Conservation (phyloP, 306 rosid genomes). For the Cucumis hystrix region DNA sequence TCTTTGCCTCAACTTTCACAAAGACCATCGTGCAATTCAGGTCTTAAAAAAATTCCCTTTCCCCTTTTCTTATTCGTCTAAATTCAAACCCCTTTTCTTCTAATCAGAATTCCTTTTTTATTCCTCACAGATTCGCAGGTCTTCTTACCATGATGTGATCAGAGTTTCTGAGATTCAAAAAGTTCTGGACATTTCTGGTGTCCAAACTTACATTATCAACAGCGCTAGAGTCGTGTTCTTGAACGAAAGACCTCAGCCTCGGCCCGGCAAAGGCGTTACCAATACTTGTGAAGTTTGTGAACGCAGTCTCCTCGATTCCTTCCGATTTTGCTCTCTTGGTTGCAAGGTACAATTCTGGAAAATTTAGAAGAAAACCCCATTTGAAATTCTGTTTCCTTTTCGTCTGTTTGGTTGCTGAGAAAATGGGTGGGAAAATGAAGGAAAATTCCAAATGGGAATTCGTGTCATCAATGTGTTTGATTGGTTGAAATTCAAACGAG, state of each 20-base stretch:
- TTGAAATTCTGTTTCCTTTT: too few species aligned
- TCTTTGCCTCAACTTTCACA: conserved; percentile 67
- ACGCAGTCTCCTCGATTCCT: conserved; percentile 92
- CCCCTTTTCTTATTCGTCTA: background rate
- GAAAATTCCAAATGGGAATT: background rate
- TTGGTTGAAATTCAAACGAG: background rate
- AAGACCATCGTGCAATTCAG: conserved; percentile 86
- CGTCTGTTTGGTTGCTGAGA: conserved; percentile 2
- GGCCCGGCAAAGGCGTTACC: conserved; percentile 98
- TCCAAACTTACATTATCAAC: conserved; percentile 93
- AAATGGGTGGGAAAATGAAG: background rate
- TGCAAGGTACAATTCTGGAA: conserved; percentile 55
- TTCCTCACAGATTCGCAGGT: conserved; percentile 75
- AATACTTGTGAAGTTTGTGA: conserved; percentile 95
- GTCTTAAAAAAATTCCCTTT: conserved; percentile 11
- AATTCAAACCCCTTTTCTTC: background rate
- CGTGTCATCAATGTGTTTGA: conserved; percentile 11
- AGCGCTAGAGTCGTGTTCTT: conserved; percentile 92
- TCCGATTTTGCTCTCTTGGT: conserved; percentile 94
- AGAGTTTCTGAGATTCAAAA: conserved; percentile 91
- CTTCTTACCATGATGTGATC: conserved; percentile 94
- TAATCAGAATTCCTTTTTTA: background rate
- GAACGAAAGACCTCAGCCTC: conserved; percentile 94
- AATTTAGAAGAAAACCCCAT: background rate
- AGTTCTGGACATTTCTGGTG: conserved; percentile 81